Evolutionary conservation across 148 eudicot species (phyloP).

Genomic region (Limonium bicolor): DNA sequence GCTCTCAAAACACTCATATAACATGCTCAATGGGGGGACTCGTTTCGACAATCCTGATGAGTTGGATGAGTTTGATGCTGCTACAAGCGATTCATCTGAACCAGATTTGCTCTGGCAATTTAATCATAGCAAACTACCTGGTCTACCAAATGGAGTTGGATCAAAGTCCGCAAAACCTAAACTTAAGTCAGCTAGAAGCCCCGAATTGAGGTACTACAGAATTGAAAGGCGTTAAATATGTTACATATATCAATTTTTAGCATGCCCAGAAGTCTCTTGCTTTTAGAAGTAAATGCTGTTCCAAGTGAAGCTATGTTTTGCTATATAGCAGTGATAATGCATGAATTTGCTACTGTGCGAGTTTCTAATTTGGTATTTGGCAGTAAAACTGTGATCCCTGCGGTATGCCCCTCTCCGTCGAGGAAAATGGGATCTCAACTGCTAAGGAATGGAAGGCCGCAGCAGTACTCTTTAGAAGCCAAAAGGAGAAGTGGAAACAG

Average conservation of each 20-base stretch:
- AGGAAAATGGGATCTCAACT: slow-evolving; percentile 27
- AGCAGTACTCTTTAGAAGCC: slow-evolving; percentile 25
- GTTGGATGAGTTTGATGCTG: slow-evolving; percentile 86
- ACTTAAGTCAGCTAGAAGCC: slow-evolving; percentile 35
- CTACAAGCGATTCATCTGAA: slow-evolving; percentile 92
- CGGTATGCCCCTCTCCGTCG: slow-evolving; percentile 32
- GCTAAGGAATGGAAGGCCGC: slow-evolving; percentile 43
- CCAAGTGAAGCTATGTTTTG: slow-evolving; percentile 2
- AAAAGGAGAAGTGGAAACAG: slow-evolving; percentile 53
- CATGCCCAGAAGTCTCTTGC: too few relatives aligned
- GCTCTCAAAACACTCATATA: slow-evolving; percentile 39
- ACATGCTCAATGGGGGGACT: slow-evolving; percentile 34
- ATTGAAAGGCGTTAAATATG: background rate
- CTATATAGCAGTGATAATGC: background rate
- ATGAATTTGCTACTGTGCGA: background rate
- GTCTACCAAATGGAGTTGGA: slow-evolving; percentile 32
- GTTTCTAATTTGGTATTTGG: too few relatives aligned
- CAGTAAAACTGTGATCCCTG: slow-evolving; percentile 44
- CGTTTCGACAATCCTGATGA: slow-evolving; percentile 54
- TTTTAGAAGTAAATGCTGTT: background rate
- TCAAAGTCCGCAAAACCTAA: slow-evolving; percentile 34
- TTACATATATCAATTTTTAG: background rate
- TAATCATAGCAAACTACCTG: slow-evolving; percentile 56
- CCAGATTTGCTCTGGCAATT: slow-evolving; percentile 94
- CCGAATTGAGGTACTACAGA: slow-evolving; percentile 65